Conservation (phyloP, 2,329 filamentous ascomycete genomes). For the Claviceps pazoutovae region DNA sequence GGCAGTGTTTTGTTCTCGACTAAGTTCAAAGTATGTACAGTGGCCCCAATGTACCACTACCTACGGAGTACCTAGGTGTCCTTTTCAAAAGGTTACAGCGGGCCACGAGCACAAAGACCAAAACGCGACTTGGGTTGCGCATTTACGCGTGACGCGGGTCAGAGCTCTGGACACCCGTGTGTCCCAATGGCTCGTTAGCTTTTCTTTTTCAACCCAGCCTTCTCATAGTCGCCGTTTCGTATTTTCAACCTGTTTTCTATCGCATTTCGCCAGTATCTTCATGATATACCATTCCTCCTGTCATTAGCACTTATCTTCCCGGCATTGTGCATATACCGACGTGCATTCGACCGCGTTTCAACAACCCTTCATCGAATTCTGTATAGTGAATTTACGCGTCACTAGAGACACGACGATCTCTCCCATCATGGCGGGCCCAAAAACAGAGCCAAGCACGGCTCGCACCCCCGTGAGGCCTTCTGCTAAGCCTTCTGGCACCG, state of each 20-base stretch:
- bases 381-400: neutral
- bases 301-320: neutral
- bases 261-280: neutral
- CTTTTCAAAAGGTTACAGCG: too few relatives aligned
- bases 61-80: too few relatives aligned
- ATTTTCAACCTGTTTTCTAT: neutral
- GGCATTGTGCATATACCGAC: neutral
- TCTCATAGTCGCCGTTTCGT: neutral
- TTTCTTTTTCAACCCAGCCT: neutral
- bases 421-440: slow-evolving; percentile 4
- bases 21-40: too few relatives aligned
- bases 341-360: neutral
- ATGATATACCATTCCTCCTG: neutral
- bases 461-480: slow-evolving; percentile 4
- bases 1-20: too few relatives aligned
- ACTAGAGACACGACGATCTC: neutral
- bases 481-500: slow-evolving; percentile 3
- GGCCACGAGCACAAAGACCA: neutral
- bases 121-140: neutral
- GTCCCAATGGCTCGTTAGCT: neutral
- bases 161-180: neutral
- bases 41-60: too few relatives aligned
- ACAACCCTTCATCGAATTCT: neutral
- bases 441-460: slow-evolving; percentile 2
- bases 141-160: slow-evolving; percentile 2